Evolutionary conservation across 441 rosid genomes (phyloP).

Genomic region (Pelargonium fulgidum): DNA sequence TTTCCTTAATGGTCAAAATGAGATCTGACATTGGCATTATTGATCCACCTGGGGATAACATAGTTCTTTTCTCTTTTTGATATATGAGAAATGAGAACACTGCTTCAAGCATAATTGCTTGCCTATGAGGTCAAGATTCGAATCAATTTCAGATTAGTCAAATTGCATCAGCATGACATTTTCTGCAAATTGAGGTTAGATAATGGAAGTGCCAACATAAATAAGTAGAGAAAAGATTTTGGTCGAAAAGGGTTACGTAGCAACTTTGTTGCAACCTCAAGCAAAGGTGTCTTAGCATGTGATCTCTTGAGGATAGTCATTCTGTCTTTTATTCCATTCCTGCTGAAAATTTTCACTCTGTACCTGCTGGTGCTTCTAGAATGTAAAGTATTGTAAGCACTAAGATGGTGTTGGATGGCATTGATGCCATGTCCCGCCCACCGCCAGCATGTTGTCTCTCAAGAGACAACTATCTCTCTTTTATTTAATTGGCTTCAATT

Average conservation of each 20-base stretch:
- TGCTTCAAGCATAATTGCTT: background rate
- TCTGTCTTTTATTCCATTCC: background rate
- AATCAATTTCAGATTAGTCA: background rate
- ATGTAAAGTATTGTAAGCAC: background rate
- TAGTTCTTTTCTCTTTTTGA: background rate
- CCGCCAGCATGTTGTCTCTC: too few relatives aligned
- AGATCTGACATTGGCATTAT: background rate
- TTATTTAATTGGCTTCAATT: too few relatives aligned
- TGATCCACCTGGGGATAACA: background rate
- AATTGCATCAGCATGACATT: background rate
- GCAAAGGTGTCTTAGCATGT: background rate
- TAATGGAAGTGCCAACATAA: background rate
- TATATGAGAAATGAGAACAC: background rate
- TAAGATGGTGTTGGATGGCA: too few relatives aligned
- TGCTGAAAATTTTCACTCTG: background rate
- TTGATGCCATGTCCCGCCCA: too few relatives aligned
- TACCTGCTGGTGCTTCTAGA: background rate
- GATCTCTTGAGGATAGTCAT: background rate
- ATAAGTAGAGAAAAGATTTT: background rate
- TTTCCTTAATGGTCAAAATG: background rate
- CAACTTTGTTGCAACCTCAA: background rate
- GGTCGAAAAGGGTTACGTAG: background rate
- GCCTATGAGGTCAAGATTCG: background rate
- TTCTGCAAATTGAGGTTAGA: background rate
- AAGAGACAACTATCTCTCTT: too few relatives aligned